A percentile compares a stretch with the other conserved stretches of the same genome.
Evolutionary conservation across 1,284 basidiomycete genomes (phyloP).

Genomic region (Uromyces viciae-fabae): DNA sequence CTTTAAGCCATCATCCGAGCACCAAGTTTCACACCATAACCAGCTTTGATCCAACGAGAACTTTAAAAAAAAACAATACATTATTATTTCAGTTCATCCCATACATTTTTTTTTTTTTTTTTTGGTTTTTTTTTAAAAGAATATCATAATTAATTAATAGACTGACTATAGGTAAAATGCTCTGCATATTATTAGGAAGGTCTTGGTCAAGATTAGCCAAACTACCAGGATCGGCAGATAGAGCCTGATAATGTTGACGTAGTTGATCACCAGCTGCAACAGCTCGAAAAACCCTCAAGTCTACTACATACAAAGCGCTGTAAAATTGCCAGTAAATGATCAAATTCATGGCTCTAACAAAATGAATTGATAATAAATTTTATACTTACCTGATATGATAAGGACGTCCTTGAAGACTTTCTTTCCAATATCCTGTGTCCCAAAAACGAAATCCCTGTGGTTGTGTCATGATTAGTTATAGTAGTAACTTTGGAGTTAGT

Average conservation of each 20-base stretch:
- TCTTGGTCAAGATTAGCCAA: constrained; percentile 96
- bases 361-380: background rate
- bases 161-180: constrained; percentile 75
- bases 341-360: background rate
- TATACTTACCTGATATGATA: constrained; percentile 80
- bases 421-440: constrained; percentile 73
- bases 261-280: constrained; percentile 71
- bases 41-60: constrained; percentile 82
- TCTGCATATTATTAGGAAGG: constrained; percentile 84
- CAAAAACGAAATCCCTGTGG: constrained; percentile 46
- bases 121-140: background rate
- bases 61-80: constrained; percentile 57
- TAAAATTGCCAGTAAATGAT: constrained; percentile 46
- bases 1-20: constrained; percentile 73
- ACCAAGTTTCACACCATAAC: constrained; percentile 72
- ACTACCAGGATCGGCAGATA: constrained; percentile 88
- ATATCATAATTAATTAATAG: background rate
- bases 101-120: no score
- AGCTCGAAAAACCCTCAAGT: constrained; percentile 88
- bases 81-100: background rate
- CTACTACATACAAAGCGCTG: constrained; percentile 91
- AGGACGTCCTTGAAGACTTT: constrained; percentile 71
- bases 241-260: constrained; percentile 77
- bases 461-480: background rate
- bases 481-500: constrained; percentile 41